phyloP scores from a whole-genome alignment of 441 rosid genomes.

The Eutrema salsugineum region DNA sequence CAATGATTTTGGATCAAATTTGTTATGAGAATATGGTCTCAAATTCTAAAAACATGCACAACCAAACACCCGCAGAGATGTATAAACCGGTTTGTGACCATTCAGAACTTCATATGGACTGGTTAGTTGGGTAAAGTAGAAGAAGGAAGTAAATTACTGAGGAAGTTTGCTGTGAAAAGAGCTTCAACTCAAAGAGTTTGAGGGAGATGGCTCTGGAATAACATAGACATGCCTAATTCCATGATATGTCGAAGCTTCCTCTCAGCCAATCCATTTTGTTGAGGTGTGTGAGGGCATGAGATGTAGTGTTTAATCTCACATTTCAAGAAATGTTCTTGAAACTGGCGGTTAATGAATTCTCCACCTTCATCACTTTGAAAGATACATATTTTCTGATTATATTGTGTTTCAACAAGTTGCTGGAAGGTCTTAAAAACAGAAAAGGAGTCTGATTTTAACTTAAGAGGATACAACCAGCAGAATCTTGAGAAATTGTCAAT shows the following conservation, averaged over 20 bases:
- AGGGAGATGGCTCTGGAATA: not conserved
- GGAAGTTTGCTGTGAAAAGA: not conserved
- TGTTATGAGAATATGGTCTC: accelerated
- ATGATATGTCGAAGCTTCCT: too few relatives aligned
- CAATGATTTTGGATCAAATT: not conserved
- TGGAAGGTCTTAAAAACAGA: too few relatives aligned
- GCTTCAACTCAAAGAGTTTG: not conserved
- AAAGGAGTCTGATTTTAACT: not conserved
- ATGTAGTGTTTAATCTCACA: too few relatives aligned
- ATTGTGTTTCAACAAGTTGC: too few relatives aligned
- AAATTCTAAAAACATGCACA: not conserved
- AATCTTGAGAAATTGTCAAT: not conserved
- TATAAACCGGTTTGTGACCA: not conserved
- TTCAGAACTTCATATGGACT: not conserved
- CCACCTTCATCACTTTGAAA: too few relatives aligned
- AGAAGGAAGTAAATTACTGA: not conserved
- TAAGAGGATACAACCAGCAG: not conserved
- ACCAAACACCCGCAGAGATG: not conserved
- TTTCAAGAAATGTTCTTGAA: too few relatives aligned
- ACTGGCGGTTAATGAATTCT: too few relatives aligned
- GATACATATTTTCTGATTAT: too few relatives aligned
- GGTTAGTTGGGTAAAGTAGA: accelerated
- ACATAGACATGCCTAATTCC: not conserved
- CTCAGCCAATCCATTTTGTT: too few relatives aligned
- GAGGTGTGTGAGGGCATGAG: too few relatives aligned